A percentile compares a stretch with the other conserved stretches of the same genome.
Evolutionary conservation across 2,329 filamentous ascomycete genomes (phyloP).

Genomic region (Sporothrix euskadiensis): DNA sequence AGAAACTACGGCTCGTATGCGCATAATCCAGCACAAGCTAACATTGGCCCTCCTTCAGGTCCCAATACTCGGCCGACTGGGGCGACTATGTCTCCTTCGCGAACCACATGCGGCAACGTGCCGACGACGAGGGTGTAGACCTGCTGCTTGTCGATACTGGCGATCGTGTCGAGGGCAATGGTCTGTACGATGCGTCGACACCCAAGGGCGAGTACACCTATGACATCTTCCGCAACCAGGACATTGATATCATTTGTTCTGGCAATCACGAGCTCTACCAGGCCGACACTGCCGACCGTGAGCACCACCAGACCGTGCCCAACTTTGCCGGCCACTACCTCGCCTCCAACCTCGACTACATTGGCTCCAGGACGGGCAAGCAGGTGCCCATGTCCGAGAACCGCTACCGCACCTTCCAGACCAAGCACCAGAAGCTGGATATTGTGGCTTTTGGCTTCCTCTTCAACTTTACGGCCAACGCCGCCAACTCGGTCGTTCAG

Average conservation of each 20-base stretch:
- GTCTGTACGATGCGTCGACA: slow-evolving; percentile 83
- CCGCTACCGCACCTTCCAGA: slow-evolving; percentile 85
- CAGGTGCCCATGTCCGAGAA: slow-evolving; percentile 71
- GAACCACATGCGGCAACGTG: slow-evolving; percentile 73
- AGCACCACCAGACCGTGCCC: slow-evolving; percentile 77
- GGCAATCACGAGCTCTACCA: slow-evolving; percentile 97
- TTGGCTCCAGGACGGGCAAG: slow-evolving; percentile 65
- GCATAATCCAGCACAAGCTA: neutral
- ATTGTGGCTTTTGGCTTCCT: slow-evolving; percentile 91
- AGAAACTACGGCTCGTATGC: too few relatives aligned
- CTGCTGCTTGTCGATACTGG: slow-evolving; percentile 94
- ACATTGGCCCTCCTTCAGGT: slow-evolving; percentile 48
- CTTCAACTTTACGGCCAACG: slow-evolving; percentile 88
- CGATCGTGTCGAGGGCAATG: slow-evolving; percentile 89
- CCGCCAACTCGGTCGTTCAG: slow-evolving; percentile 85
- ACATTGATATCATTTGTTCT: slow-evolving; percentile 79
- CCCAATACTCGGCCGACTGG: slow-evolving; percentile 95
- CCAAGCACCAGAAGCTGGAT: slow-evolving; percentile 80
- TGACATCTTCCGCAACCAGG: slow-evolving; percentile 79
- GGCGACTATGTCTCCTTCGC: slow-evolving; percentile 96
- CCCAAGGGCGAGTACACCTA: slow-evolving; percentile 89
- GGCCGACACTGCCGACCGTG: slow-evolving; percentile 71
- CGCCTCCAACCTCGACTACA: slow-evolving; percentile 90
- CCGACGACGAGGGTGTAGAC: slow-evolving; percentile 77
- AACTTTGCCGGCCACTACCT: slow-evolving; percentile 80